Evolutionary conservation across 23 red algal genomes (phyloP), one percentile per base, ranked within the genome.

Genomic region (Chondrus crispus): DNA sequence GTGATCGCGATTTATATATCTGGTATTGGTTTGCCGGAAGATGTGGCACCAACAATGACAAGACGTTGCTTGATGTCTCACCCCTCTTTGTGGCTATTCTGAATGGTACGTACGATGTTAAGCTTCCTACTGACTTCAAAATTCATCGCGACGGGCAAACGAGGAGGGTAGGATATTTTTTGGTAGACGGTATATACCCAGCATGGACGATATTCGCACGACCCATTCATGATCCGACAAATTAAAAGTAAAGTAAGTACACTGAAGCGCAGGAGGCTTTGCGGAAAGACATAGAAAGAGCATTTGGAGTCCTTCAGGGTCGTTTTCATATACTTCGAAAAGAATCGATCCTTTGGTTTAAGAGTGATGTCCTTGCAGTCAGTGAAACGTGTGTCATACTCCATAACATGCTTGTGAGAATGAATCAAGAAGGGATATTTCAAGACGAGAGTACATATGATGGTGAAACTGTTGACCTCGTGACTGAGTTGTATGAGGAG

Each of bases 1-100:
- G 11, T 78, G 85, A 75, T 74, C 7, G 64, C 18, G 44, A 74
- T 89, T 18, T 75, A 26, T 89, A 79, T 69, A 45, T 68, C 12
- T 70, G 38, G 82, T 58, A 86, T 44, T 86, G 82, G 57, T 86
- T 86, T 70, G 82, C 82, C 20, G 37, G 82, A 1, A 68, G 58
- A 70, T 33, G 54, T 42, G 82, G 62, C 28, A 86, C 58, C 24
- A 86, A 86, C 2, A 86, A 70, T 86, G 82, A 86, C 22, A 46
- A 70, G 40, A 86, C 82, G n/a, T 35, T 86, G 20, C 47, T 86
- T 30, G 58, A 86, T 19, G 39, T 46, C 35, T 86, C 55, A 14
- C 62, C 58, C 70, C 70, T 86, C 36, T 86, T 86, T 26, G 43
- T 37, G 24, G 8, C 78, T 5, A 82, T 82, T 26, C 57, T 82